Conservation (phyloP, 352 stramenopile species). For the Globisporangium paroecandrum region DNA sequence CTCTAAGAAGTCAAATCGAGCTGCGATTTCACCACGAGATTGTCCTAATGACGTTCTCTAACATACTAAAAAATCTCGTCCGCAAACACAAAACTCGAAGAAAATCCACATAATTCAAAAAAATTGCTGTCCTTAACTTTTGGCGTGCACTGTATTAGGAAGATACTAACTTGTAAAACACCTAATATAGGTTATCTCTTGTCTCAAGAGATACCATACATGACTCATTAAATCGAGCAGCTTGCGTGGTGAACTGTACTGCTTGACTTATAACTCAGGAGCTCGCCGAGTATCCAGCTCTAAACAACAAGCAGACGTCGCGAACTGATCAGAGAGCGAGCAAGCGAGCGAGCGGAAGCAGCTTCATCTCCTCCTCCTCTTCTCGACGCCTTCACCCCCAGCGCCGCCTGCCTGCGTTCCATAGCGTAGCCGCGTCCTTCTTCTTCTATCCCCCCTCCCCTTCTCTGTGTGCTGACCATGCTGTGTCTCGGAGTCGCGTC, state of each 20-base stretch:
- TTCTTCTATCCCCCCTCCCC: not conserved
- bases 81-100: too few relatives aligned
- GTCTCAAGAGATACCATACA: not conserved
- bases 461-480: not conserved
- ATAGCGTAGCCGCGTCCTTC: not conserved
- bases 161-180: too few relatives aligned
- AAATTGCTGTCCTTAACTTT: too few relatives aligned
- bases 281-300: not conserved
- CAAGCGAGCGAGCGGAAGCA: not conserved
- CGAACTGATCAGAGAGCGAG: not conserved
- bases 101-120: too few relatives aligned
- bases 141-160: too few relatives aligned
- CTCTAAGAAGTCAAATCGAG: too few relatives aligned
- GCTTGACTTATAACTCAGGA: not conserved
- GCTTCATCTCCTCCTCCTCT: not conserved
- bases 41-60: too few relatives aligned
- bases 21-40: too few relatives aligned
- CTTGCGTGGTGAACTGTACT: not conserved
- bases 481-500: constrained; percentile 13
- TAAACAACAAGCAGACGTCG: constrained; percentile 1
- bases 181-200: not conserved
- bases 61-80: too few relatives aligned
- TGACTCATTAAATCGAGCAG: not conserved
- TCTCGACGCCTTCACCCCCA: not conserved
- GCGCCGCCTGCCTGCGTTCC: not conserved